A percentile compares a stretch with the other conserved stretches of the same genome.
These are phyloP conservation scores for Hanseniaspora guilliermondii DNA, from an alignment of 805 yeast species.

Conservation along the genomic window DNA sequence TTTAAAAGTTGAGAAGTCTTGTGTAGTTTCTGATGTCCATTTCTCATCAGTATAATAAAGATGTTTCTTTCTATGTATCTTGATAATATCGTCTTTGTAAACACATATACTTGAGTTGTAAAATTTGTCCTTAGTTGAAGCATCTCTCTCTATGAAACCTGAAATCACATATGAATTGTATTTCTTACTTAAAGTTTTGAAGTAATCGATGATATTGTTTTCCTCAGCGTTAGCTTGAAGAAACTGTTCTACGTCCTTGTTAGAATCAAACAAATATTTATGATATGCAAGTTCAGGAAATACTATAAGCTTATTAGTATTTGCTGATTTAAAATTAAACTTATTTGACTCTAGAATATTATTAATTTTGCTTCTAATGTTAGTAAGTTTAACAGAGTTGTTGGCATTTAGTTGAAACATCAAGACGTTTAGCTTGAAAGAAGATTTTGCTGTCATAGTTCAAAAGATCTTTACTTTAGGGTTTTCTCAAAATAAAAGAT, in stretches of 20 bases:
- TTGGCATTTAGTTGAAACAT: conserved; percentile 6
- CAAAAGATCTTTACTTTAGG: too few species aligned
- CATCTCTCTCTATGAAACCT: conserved; percentile 1
- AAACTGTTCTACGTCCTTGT: neutral
- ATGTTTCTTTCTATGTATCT: conserved; percentile 8
- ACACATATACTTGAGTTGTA: conserved; percentile 9
- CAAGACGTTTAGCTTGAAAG: neutral
- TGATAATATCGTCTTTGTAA: neutral
- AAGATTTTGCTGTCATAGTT: neutral
- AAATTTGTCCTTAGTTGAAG: neutral
- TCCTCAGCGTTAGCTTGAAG: neutral
- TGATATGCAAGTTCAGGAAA: conserved; percentile 6
- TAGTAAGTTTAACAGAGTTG: neutral
- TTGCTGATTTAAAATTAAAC: neutral
- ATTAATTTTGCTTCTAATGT: conserved; percentile 1
- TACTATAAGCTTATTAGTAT: neutral
- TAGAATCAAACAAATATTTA: neutral
- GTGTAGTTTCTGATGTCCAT: conserved; percentile 1
- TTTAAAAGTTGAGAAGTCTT: neutral
- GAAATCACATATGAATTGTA: conserved; percentile 10
- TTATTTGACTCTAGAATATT: neutral
- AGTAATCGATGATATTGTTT: neutral
- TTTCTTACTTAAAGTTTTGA: neutral
- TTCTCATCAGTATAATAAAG: conserved; percentile 4
- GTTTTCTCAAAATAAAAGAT: too few species aligned